Percentiles rank a stretch among this genome's conserved stretches.
phyloP scores from a whole-genome alignment of 164 flowering plant genomes.

The Taxillus chinensis region DNA sequence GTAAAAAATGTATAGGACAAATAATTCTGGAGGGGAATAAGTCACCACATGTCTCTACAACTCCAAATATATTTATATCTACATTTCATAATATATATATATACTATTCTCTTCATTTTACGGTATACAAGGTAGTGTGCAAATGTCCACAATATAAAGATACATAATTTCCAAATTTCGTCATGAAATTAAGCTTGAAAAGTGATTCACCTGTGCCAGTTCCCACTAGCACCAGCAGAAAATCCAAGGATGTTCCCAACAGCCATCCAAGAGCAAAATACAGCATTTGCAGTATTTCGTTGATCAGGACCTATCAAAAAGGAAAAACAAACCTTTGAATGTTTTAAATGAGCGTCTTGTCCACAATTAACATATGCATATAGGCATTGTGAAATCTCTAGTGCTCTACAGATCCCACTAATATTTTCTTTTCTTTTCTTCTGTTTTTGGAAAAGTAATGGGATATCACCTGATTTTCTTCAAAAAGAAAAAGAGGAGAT shows the following conservation, averaged over 20 bases:
- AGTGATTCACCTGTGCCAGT: slow-evolving; percentile 66
- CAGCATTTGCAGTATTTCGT: slow-evolving; percentile 78
- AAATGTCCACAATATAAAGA: too few relatives aligned
- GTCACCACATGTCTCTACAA: too few relatives aligned
- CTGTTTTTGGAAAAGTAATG: too few relatives aligned
- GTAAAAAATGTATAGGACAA: too few relatives aligned
- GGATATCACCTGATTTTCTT: slow-evolving; percentile 2
- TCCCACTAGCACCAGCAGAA: slow-evolving; percentile 92
- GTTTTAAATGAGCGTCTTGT: neutral
- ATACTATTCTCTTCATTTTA: too few relatives aligned
- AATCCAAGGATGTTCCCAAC: slow-evolving; percentile 88
- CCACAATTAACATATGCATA: too few relatives aligned
- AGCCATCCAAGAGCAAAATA: slow-evolving; percentile 99
- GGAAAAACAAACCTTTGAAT: slow-evolving; percentile 1
- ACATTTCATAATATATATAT: too few relatives aligned
- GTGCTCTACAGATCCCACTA: too few relatives aligned
- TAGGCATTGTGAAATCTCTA: too few relatives aligned
- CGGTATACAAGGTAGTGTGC: too few relatives aligned
- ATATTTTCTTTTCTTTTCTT: neutral
- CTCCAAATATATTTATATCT: too few relatives aligned
- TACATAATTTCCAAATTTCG: neutral
- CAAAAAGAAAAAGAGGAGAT: neutral
- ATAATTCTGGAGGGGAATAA: too few relatives aligned
- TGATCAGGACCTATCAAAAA: slow-evolving; percentile 71
- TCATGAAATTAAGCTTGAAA: neutral